Evolutionary conservation across 192 early-diverging fungal genomes (phyloP).

Genomic region (Linnemannia hyalina): DNA sequence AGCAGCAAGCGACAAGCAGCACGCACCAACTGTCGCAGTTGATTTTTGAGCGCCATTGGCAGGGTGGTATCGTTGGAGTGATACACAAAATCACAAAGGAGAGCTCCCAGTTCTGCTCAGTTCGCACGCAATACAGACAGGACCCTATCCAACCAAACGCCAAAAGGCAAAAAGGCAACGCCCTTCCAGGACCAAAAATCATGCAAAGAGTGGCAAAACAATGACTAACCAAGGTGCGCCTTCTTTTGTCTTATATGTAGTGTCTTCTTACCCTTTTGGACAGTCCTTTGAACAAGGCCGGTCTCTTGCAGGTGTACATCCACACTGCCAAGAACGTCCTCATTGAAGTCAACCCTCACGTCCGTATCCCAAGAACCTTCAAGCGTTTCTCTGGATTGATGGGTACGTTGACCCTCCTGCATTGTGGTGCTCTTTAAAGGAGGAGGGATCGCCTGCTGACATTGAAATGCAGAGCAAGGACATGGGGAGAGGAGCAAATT

Average conservation of each 20-base stretch:
- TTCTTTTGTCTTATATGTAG: constrained; percentile 34
- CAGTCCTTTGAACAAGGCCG: constrained; percentile 98
- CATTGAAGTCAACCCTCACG: constrained; percentile 98
- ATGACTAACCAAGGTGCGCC: background rate
- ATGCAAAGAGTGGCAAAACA: background rate
- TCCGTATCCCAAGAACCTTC: constrained; percentile 99
- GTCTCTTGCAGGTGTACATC: constrained; percentile 97
- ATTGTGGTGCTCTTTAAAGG: background rate
- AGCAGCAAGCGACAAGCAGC: background rate
- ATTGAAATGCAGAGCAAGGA: background rate
- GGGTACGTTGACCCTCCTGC: constrained; percentile 65
- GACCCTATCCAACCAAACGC: constrained; percentile 3
- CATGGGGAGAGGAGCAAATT: background rate
- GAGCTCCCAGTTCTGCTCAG: background rate
- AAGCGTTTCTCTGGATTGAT: constrained; percentile 99
- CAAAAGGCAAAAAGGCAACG: background rate
- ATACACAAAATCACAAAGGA: background rate
- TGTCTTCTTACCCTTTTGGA: constrained; percentile 96
- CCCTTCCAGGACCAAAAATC: background rate
- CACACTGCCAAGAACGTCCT: constrained; percentile 95
- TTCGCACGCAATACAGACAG: background rate
- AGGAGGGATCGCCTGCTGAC: background rate
- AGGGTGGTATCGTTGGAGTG: background rate
- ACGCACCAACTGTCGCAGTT: background rate
- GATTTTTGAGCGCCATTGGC: background rate